These are phyloP conservation scores for Avena atlantica DNA, from an alignment of 176 grass and related monocot genomes.

Conservation along the genomic window DNA sequence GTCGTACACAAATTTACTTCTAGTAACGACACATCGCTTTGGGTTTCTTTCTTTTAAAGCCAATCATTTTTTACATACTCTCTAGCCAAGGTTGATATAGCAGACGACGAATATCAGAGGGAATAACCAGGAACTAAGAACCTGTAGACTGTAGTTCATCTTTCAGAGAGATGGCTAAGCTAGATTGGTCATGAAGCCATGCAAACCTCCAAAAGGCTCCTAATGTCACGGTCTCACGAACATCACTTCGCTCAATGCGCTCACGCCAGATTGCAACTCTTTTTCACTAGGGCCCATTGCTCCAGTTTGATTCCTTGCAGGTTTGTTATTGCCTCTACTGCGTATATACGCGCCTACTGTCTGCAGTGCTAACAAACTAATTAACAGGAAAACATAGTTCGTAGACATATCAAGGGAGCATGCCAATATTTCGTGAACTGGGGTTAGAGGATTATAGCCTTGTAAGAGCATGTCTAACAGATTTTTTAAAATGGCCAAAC, in stretches of 20 bases:
- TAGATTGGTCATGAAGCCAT: constrained; percentile 39
- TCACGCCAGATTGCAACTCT: constrained; percentile 15
- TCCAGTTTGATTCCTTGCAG: neutral
- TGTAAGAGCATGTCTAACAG: too few species aligned
- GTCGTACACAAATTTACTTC: too few species aligned
- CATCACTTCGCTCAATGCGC: neutral
- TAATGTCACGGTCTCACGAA: neutral
- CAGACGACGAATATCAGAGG: constrained; percentile 45
- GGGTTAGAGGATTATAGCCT: neutral
- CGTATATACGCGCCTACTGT: neutral
- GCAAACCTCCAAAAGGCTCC: neutral
- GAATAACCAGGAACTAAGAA: constrained; percentile 37
- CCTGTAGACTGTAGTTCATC: neutral
- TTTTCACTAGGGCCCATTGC: neutral
- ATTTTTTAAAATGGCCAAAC: neutral
- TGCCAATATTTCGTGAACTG: neutral
- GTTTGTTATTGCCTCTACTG: neutral
- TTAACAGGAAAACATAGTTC: neutral
- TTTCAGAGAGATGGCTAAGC: neutral
- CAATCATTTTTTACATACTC: too few species aligned
- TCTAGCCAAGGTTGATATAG: constrained; percentile 16
- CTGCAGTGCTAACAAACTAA: neutral
- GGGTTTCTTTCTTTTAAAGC: too few species aligned
- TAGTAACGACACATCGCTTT: too few species aligned
- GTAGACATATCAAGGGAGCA: neutral